Percentiles rank a stretch among this genome's conserved stretches.
Evolutionary conservation across 306 rosid species (phyloP).

Genomic region (Glycyrrhiza uralensis): DNA sequence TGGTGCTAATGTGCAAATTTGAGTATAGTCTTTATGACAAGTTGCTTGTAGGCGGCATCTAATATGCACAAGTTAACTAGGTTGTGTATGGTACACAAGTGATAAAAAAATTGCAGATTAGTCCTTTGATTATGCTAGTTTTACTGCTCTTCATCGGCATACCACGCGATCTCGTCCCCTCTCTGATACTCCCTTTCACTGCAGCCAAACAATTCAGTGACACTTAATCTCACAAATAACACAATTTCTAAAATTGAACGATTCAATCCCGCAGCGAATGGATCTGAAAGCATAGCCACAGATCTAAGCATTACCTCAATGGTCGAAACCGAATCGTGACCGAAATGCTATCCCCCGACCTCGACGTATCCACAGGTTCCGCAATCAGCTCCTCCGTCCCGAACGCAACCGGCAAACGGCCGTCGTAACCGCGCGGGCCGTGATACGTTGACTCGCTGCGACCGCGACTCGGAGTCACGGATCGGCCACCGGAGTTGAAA

Average conservation of each 20-base stretch:
- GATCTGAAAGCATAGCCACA: slow-evolving; percentile 60
- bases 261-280: slow-evolving; percentile 29
- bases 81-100: no score
- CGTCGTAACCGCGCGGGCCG: slow-evolving; percentile 39
- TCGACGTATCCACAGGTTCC: slow-evolving; percentile 55
- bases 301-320: slow-evolving; percentile 87
- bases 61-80: no score
- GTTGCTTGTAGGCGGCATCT: no score
- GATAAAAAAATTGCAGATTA: no score
- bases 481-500: slow-evolving; percentile 77
- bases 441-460: slow-evolving; percentile 61
- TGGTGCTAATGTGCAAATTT: not conserved
- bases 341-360: slow-evolving; percentile 86
- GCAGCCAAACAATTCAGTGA: slow-evolving; percentile 43
- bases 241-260: slow-evolving; percentile 24
- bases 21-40: not conserved
- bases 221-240: slow-evolving; percentile 27
- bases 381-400: slow-evolving; percentile 63
- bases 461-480: slow-evolving; percentile 68
- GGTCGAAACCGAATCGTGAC: slow-evolving; percentile 99
- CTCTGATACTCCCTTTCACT: slow-evolving; percentile 95
- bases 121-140: no score
- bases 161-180: slow-evolving; percentile 98
- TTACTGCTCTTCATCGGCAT: slow-evolving; percentile 95
- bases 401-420: slow-evolving; percentile 66